These are phyloP conservation scores for Ajuga chamaepitys DNA, from an alignment of 257 asterid genomes.

Conservation along the genomic window DNA sequence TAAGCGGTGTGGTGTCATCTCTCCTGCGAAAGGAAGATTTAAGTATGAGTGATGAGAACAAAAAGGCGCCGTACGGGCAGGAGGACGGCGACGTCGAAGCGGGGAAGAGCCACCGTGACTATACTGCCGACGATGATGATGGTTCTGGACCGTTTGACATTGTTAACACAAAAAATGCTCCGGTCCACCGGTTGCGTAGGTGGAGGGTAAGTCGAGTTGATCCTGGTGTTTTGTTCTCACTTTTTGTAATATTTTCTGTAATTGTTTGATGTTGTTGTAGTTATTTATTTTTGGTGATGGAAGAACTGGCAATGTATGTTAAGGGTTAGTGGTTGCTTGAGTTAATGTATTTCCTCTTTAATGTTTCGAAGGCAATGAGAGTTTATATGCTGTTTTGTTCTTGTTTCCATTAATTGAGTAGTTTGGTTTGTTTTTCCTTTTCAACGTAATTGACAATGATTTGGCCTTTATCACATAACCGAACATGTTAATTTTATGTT, in stretches of 20 bases:
- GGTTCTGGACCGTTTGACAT: constrained; percentile 61
- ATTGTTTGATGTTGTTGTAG: not conserved
- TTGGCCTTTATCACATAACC: not conserved
- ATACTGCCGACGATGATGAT: constrained; percentile 37
- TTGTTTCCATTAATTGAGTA: not conserved
- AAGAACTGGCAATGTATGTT: not conserved
- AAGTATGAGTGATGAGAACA: constrained; percentile 23
- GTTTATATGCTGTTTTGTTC: not conserved
- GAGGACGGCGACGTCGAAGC: constrained; percentile 49
- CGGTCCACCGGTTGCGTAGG: constrained; percentile 53
- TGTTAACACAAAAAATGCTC: constrained; percentile 68
- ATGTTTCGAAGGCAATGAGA: not conserved
- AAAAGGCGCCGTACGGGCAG: constrained; percentile 34
- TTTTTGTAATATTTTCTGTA: not conserved
- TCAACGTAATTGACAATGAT: not conserved
- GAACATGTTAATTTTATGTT: not conserved
- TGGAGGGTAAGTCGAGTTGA: constrained; percentile 64
- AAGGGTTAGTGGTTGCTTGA: not conserved
- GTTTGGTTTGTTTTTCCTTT: not conserved
- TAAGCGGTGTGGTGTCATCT: constrained; percentile 38
- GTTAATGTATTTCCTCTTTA: not conserved
- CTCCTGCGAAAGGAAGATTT: constrained; percentile 44
- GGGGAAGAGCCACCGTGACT: constrained; percentile 29
- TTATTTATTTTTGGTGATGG: not conserved
- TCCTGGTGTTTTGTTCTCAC: not conserved